Evolutionary conservation across 2,329 filamentous ascomycete genomes (phyloP).

Genomic region (Endocalyx cinctus): DNA sequence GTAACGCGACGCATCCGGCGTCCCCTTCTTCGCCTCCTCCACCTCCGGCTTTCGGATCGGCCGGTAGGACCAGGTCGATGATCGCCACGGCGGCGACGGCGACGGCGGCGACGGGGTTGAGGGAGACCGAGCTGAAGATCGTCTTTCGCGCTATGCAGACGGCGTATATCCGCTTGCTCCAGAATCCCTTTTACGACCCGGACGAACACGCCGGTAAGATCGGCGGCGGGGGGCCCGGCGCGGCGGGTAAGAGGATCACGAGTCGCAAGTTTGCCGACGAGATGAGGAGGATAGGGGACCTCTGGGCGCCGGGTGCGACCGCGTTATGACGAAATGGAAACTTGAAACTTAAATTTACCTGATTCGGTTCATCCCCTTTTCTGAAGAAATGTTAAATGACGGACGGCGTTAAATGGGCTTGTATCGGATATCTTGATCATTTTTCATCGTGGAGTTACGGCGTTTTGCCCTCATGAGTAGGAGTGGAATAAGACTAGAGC

Average conservation of each 20-base stretch:
- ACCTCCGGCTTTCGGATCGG: conserved; percentile 11
- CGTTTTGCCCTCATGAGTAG: too few relatives aligned
- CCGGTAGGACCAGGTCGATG: conserved; percentile 6
- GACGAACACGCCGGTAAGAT: conserved; percentile 63
- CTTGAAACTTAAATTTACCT: too few relatives aligned
- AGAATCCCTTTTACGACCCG: conserved; percentile 93
- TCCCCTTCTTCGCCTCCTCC: conserved; percentile 18
- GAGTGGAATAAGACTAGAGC: too few relatives aligned
- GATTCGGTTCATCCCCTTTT: too few relatives aligned
- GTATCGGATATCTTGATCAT: too few relatives aligned
- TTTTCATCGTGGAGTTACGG: too few relatives aligned
- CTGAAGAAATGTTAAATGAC: too few relatives aligned
- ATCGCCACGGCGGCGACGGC: conserved; percentile 24
- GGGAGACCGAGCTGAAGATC: conserved; percentile 82
- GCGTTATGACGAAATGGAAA: conserved; percentile 52
- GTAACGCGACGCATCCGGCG: too few relatives aligned
- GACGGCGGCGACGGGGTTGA: conserved; percentile 57
- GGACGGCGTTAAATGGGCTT: too few relatives aligned
- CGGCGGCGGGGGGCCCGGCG: conserved; percentile 41
- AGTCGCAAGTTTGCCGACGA: conserved; percentile 78
- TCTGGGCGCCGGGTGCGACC: conserved; percentile 72
- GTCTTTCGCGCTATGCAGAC: conserved; percentile 89
- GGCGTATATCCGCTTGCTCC: conserved; percentile 82
- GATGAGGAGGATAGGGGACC: conserved; percentile 78
- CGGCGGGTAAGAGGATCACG: conserved; percentile 65